These are phyloP conservation scores for Phytophthora chlamydospora DNA, from an alignment of 352 stramenopile species.

Conservation along the genomic window DNA sequence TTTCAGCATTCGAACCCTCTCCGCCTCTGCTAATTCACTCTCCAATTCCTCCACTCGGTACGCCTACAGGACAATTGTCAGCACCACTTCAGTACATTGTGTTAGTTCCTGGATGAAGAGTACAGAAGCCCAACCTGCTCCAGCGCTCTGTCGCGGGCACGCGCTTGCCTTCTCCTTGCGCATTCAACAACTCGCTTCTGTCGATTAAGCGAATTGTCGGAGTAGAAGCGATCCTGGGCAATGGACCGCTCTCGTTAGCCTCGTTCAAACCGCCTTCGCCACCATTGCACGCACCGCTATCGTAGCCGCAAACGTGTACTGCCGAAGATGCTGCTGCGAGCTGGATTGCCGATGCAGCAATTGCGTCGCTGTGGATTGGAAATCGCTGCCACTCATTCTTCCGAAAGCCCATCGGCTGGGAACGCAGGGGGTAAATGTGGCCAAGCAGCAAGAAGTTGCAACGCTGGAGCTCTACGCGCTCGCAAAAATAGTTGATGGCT, in stretches of 20 bases:
- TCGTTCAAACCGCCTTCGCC: background rate
- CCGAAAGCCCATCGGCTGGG: constrained; percentile 1
- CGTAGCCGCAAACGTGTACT: constrained; percentile 43
- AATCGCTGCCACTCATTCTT: constrained; percentile 33
- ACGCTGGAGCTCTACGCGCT: too few relatives aligned
- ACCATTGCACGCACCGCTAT: constrained; percentile 36
- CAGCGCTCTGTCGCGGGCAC: constrained; percentile 51
- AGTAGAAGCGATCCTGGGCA: constrained; percentile 71
- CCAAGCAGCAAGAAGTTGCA: constrained; percentile 2
- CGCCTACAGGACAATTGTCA: constrained; percentile 30
- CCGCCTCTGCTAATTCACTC: constrained; percentile 50
- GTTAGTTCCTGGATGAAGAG: too few relatives aligned
- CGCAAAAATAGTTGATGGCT: constrained; percentile 31
- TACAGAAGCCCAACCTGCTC: constrained; percentile 45
- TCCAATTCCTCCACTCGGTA: constrained; percentile 54
- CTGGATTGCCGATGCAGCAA: constrained; percentile 48
- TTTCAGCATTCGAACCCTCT: constrained; percentile 38
- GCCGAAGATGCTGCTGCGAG: constrained; percentile 36
- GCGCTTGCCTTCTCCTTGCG: constrained; percentile 59
- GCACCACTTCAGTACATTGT: background rate
- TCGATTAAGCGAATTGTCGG: constrained; percentile 68
- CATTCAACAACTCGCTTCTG: constrained; percentile 62
- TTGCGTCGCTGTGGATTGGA: constrained; percentile 37
- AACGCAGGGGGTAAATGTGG: background rate
- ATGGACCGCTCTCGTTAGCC: background rate